Evolutionary conservation across 768 basidiomycete species (phyloP), one percentile per base, ranked within the genome.

Genomic region (Suillus sp.): DNA sequence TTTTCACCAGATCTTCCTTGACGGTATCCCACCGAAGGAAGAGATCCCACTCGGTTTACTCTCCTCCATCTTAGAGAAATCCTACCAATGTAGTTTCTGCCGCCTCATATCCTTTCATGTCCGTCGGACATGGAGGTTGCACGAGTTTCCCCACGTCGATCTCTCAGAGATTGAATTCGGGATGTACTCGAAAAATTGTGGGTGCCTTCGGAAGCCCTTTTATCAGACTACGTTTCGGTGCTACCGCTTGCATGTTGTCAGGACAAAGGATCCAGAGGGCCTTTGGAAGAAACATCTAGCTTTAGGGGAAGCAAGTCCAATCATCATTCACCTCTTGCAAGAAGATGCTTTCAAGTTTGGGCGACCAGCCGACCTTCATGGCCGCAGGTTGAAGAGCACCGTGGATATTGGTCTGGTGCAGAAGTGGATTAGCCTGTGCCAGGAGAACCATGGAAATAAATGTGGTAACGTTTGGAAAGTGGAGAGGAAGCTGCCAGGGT

Each of bases 401-500:
- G 47, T 48, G 22, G 47, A 48, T 25, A 48, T 48, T 14, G 22
- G 22, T 25, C 14, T 48, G 47, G 22, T 25, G 47, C 22, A 14
- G 22, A 25, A 48, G 22, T 48, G 47, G 47, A 48, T 48, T 25
- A 48, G 22, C 22, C 22, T 48, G 47, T 48, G 47, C 22, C 22
- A 14, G 22, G 2, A 14, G 13, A 25, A 48, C 13, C 47, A 48
- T 25, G 6, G 47, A 25, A 13, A 34, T 30, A 50, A 32, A 34
- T 64, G 60, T 25, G 59, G 60, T 14, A 61, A 61, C 20, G 11
- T 62, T 27, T 64, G 59, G 62, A 51, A 60, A 47, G 22, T 4
- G 18, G 9, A 45, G 34, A 48, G 47, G 22, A 48, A 25, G 22
- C 35, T 62, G 11, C 62, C 62, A 2, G 34, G 18, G 32, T 61